Evolutionary conservation across 495 filamentous ascomycete genomes (phyloP), one percentile per base, ranked within the genome.

Genomic region (Neurospora africana): DNA sequence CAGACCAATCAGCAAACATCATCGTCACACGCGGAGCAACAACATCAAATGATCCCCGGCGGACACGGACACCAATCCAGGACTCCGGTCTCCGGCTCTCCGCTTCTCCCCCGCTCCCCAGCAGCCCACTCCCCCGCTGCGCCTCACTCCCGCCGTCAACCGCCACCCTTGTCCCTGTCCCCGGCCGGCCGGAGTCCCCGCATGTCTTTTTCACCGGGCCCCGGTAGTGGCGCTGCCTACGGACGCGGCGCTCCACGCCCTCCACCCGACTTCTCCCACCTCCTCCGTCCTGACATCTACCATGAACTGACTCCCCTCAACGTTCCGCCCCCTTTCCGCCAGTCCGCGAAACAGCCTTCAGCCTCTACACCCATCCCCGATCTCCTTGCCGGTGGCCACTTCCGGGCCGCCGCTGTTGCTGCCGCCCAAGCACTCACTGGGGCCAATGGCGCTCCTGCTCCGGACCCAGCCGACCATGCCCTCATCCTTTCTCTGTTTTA

Each of bases 401-500:
- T 89, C 82, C 89, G 93, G 69, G 88, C 88, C 70, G 92, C 89
- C 72, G 90, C 95, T 72, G 90, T 93, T 69, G 84, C 87, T 37
- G 88, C 93, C 70, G 89, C 90, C 10, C 87, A 88, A 68, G 86
- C 87, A n/a, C 87, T 96, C 37, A 84, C 89, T 9, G 85, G 87
- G 1, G 75, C 81, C 27, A 74, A 74, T 4, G 74, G 74, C n/a
- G 81, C 83, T 15, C 82, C 86, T 15, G 69, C 84, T 67, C 81
- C 88, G 15, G 78, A 83, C 37, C 84, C 87, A 0, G 84, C 86
- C 4, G 88, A 95, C 76, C 81, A 86, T 71, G 82, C 79, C 7
- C 78, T 84, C 38, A 91, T 98, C 38, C 94, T 97, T 79, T 79
- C 84, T 21, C 85, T 98, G 27, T 85, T 96, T 41, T 94, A 97